Conservation (phyloP, 2,329 filamentous ascomycete species). For the Cladosporium phlei region DNA sequence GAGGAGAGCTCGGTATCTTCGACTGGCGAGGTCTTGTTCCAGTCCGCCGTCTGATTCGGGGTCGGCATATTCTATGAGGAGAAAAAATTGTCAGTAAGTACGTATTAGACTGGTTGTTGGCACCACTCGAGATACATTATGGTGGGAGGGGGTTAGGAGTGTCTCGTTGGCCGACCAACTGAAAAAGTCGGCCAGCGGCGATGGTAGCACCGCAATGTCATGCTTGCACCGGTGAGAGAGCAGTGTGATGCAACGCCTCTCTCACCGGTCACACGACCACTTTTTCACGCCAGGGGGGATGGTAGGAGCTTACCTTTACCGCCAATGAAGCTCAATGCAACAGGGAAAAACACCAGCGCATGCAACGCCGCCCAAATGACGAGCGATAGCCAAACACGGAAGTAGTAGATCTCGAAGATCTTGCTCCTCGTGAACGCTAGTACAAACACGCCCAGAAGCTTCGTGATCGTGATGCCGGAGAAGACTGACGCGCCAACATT, state of each 20-base stretch:
- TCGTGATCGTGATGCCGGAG: conserved; percentile 92
- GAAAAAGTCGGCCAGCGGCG: too few species aligned
- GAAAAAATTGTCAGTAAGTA: conserved; percentile 18
- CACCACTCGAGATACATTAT: too few species aligned
- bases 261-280: too few species aligned
- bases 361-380: conserved; percentile 86
- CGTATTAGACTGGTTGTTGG: not conserved
- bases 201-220: too few species aligned
- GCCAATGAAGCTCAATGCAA: conserved; percentile 78
- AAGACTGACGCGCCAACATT: conserved; percentile 95
- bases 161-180: too few species aligned
- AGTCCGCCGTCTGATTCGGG: conserved; percentile 81
- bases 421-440: conserved; percentile 93
- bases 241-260: too few species aligned
- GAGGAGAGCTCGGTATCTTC: conserved; percentile 71
- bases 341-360: conserved; percentile 85
- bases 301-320: conserved; percentile 58
- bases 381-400: conserved; percentile 89
- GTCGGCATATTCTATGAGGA: conserved; percentile 67
- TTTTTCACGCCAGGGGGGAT: too few species aligned
- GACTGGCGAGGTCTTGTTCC: conserved; percentile 78
- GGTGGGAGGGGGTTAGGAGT: too few species aligned
- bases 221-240: too few species aligned
- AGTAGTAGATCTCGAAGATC: conserved; percentile 99
- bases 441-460: conserved; percentile 85